Base-by-base conservation (phyloP, 2,329 filamentous ascomycete species). In the Xylariaceae sp. region DNA sequence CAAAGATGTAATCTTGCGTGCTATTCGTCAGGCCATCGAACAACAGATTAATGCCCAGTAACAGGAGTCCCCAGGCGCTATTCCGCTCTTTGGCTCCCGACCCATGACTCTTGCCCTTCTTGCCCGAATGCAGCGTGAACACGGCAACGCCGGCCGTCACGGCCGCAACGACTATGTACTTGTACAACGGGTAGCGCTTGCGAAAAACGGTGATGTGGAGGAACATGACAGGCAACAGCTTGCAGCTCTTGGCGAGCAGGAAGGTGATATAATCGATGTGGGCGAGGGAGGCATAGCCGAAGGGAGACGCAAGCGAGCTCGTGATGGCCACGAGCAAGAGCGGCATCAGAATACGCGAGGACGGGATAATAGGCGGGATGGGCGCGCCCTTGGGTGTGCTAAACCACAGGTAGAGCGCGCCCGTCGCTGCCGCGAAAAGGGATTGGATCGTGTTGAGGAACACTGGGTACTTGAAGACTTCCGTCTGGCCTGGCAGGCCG, bases 231-330 rank as follows among this genome's bases (percentile, higher is more conserved):
- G 94, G 94, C n/a, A 99, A 85, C 16, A 99, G 83, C 78, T 99
- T 99, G 87, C 94, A 99, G 65, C 88, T 92, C 76, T 99, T 97
- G 64, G 94, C 93, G 35, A 99, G 88, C 64, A 97, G 90, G 75
- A 96, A 97, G 24, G 94, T 97, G 68, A 97, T 91, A 75, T 97
- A 97, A 82, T 97, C 94, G 74, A 97, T 92, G 72, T 97, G 92
- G 30, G 88, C 86, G 44, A 97, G 85, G 54, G 86, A 89, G 43
- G 94, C 92, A 75, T 97, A 97, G 64, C 93, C 94, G 68, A 97
- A 97, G 2, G 93, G 93, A n/a, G 88, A 92, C 32, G 93, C 92
- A 46, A 97, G 87, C 3, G 91, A 92, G 65, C 86, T 89, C 4
- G 92, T 96, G 50, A 97, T 74, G 62, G 92, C 91, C 54, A 99